Evolutionary conservation across 2,329 filamentous ascomycete species (phyloP), one percentile per base, ranked within the genome.

Genomic region (Sporothrix curviconia): DNA sequence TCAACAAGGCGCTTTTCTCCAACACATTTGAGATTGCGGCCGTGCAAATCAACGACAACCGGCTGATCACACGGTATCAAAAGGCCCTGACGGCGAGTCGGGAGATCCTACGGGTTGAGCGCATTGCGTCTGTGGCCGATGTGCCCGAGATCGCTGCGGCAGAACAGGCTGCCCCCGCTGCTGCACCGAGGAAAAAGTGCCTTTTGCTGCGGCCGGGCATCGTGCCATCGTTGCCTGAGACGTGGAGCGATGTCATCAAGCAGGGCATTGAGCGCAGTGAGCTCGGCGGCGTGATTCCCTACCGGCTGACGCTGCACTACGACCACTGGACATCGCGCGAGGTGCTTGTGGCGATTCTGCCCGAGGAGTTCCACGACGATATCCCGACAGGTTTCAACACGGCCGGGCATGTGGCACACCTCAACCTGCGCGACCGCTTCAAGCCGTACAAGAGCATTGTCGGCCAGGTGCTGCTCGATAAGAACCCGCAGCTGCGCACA

Each of bases 301-400:
- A 87, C 70, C 79, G 88, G 60, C 72, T 97, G 58, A 74, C 81
- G 36, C 78, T 97, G 59, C 83, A 86, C 64, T 99, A 99, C 72
- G 81, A 87, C 65, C 86, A 92, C 72, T 97, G 91, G 90, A 86
- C 78, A 52, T 92, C 95, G 69, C 77, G 87, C 89, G 92, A 97
- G 64, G 87, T 99, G 39, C 89, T 96, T 67, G 78, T 78, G 50
- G 83, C 90, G 3, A 83, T 96, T 56, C 78, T 99, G 1, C 92
- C 92, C 0, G 85, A 91, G 63, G 85, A 90, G 49, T 78, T 88
- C 24, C 84, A 91, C 63, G 85, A 86, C 40, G 91, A 95, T 64
- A 84, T 94, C 32, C 92, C 92, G 3, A 82, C 84, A 32, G 90
- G 91, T 50, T 97, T 95, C 76, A 90, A 90, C 57, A 85, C 86